Base-by-base conservation (phyloP, 1,284 basidiomycete genomes). In the Ganoderma multipileum region DNA sequence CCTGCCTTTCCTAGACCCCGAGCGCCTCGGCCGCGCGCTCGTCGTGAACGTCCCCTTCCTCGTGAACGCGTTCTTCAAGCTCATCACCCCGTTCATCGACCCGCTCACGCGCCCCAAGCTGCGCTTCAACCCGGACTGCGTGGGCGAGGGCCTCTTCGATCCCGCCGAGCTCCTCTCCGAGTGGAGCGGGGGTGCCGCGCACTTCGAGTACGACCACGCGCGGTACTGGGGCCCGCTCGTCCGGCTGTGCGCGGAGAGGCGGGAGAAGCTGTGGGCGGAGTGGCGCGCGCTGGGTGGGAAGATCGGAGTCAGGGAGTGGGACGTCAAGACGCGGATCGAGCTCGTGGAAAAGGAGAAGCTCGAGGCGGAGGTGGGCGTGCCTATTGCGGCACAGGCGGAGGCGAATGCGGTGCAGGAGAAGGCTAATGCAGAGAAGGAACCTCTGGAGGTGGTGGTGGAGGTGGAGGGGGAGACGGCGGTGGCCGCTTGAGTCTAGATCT, bases 21-120 rank as follows among this genome's bases (percentile, higher is more conserved):
- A 97, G 81, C 89, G 95, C n/a, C 88, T 98, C 42, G 95, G 95
- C n/a, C 84, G 89, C 30, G 90, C 95, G 1, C 82, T 96, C 58
- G 90, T 97, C 72, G 85, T 93, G 69, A 95, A 97, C 76, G 89
- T 96, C 60, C 96, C 96, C 28, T 95, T 87, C 81, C 80, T 95
- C 72, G 81, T 96, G 71, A 90, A 90, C 71, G 85, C 90, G 0
- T 96, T 96, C 84, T 95, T 93, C 84, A 92, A 91, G 70, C 83
- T 95, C 70, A 90, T 98, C 77, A 88, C 85, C 66, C 95, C 96
- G 0, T 89, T 94, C 77, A 86, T 94, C 62, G 92, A 94, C 79
- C 91, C 92, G 8, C 76, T 95, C 73, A 97, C 96, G 0, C 90
- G 92, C 66, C 73, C 75, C 38, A 80, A 80, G 72, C 75, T 80